A percentile compares a stretch with the other conserved stretches of the same genome.
Conservation (phyloP, 2,329 filamentous ascomycete species). For the Trichoderma brevicompactum region DNA sequence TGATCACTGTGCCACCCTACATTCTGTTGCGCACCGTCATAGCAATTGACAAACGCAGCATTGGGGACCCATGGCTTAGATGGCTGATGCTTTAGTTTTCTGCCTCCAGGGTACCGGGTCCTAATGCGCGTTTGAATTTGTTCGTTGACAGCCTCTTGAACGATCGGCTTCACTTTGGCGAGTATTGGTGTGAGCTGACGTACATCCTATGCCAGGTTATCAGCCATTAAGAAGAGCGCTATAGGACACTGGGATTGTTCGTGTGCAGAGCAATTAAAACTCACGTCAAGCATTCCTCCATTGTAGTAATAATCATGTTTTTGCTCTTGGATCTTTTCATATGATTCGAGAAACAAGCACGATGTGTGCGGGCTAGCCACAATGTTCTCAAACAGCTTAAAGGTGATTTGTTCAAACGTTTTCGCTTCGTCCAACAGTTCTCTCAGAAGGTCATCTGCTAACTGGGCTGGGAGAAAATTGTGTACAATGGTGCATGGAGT, state of each 20-base stretch:
- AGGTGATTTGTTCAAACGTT: slow-evolving; percentile 71
- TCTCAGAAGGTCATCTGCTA: slow-evolving; percentile 73
- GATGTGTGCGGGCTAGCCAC: slow-evolving; percentile 85
- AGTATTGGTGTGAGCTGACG: slow-evolving; percentile 77
- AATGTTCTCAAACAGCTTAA: slow-evolving; percentile 86
- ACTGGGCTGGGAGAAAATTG: slow-evolving; percentile 76
- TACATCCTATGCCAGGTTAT: slow-evolving; percentile 60
- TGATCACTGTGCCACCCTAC: slow-evolving; percentile 95
- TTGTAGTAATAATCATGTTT: slow-evolving; percentile 86
- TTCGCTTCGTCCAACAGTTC: slow-evolving; percentile 77
- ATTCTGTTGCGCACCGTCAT: slow-evolving; percentile 76
- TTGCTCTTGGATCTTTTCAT: slow-evolving; percentile 70
- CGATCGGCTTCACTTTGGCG: slow-evolving; percentile 67
- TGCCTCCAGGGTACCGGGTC: slow-evolving; percentile 67
- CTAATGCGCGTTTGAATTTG: slow-evolving; percentile 75
- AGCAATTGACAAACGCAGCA: slow-evolving; percentile 93
- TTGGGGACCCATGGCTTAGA: slow-evolving; percentile 79
- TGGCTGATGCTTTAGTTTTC: slow-evolving; percentile 79
- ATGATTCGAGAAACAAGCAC: slow-evolving; percentile 78
- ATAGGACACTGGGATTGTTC: too few species aligned
- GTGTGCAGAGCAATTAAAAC: not conserved
- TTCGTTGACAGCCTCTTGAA: slow-evolving; percentile 75
- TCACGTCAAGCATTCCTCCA: slow-evolving; percentile 69
- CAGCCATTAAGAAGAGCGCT: not conserved
- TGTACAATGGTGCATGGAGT: slow-evolving; percentile 93